phyloP scores from a whole-genome alignment of 129 eudicot species.

The Tanacetum coccineum region DNA sequence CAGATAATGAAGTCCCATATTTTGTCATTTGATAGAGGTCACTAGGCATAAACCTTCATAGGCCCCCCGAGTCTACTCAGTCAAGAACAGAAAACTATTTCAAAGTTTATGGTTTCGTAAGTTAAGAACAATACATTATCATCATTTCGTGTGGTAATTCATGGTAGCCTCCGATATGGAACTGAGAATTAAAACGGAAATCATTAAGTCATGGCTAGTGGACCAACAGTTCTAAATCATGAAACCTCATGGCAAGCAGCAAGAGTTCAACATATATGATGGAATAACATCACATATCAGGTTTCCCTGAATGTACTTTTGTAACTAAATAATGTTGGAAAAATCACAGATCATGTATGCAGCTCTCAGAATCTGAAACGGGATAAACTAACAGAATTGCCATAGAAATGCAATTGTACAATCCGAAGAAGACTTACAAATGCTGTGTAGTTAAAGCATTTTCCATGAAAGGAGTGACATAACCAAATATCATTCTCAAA shows the following conservation, averaged over 20 bases:
- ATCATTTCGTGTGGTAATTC: no score
- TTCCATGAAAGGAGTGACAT: slow-evolving; percentile 68
- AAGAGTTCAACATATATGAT: no score
- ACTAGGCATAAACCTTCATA: background rate
- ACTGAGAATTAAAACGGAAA: no score
- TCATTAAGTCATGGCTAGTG: no score
- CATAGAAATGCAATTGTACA: background rate
- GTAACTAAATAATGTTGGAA: background rate
- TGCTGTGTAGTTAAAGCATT: slow-evolving; percentile 66
- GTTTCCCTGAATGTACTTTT: no score
- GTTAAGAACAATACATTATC: background rate
- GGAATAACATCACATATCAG: no score
- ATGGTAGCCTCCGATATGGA: no score
- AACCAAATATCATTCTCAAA: slow-evolving; percentile 68
- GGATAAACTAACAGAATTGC: slow-evolving; percentile 10
- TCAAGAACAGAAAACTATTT: background rate
- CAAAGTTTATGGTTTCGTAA: background rate
- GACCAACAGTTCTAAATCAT: no score
- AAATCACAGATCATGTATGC: background rate
- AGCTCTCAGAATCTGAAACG: slow-evolving; percentile 5
- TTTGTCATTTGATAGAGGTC: background rate
- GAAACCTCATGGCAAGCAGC: no score
- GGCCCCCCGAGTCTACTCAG: background rate
- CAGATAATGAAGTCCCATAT: background rate
- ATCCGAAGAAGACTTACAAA: slow-evolving; percentile 50